phyloP scores from a whole-genome alignment of 352 stramenopile genomes.

The Globisporangium echinulatum region DNA sequence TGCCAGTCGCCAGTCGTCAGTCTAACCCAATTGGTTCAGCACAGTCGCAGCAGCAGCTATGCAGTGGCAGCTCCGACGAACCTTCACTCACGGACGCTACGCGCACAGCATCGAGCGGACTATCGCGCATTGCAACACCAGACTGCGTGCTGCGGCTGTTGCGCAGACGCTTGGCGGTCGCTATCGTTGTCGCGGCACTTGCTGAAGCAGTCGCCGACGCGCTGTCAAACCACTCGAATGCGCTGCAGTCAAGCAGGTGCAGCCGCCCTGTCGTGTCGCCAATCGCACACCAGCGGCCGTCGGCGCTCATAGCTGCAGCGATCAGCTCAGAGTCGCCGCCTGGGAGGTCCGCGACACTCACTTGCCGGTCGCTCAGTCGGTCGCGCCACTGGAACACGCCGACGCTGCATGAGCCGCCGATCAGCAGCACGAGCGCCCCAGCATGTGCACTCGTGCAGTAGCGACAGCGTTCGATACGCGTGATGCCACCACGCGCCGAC shows the following conservation, averaged over 20 bases:
- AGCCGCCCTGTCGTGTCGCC: conserved; percentile 7
- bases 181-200: background rate
- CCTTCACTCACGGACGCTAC: conserved; percentile 17
- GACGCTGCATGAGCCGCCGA: conserved; percentile 19
- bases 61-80: background rate
- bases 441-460: conserved; percentile 8
- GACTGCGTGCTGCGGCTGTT: conserved; percentile 22
- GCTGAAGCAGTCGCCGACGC: background rate
- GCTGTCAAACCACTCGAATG: conserved; percentile 16
- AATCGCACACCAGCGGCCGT: conserved; percentile 29
- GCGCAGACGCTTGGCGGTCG: conserved; percentile 21
- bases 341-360: conserved; percentile 29
- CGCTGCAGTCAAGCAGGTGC: conserved; percentile 26
- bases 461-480: conserved; percentile 1
- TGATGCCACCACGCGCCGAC: background rate
- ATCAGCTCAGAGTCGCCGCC: conserved; percentile 10
- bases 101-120: conserved; percentile 26
- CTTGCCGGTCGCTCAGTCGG: conserved; percentile 41
- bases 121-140: conserved; percentile 25
- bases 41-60: too few species aligned
- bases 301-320: conserved; percentile 15
- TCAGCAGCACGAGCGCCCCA: conserved; percentile 31
- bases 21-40: too few species aligned
- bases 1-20: too few species aligned
- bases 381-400: conserved; percentile 51